A percentile compares a stretch with the other conserved stretches of the same genome.
These are phyloP conservation scores for Termitomyces sp. DNA, from an alignment of 768 basidiomycete species.

Conservation along the genomic window DNA sequence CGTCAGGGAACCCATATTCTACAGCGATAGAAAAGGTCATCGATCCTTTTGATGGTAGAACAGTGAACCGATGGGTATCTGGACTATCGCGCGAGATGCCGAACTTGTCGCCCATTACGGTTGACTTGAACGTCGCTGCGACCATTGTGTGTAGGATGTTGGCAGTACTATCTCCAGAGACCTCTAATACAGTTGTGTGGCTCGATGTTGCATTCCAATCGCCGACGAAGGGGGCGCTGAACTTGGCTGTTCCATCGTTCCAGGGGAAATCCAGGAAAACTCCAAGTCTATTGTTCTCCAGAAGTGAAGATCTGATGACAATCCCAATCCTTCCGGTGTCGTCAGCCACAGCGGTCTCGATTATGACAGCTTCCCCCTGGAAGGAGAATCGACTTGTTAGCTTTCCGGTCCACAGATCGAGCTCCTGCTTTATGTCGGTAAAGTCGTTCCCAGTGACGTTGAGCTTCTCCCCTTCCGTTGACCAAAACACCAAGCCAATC, in stretches of 20 bases:
- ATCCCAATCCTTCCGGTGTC: conserved; percentile 37
- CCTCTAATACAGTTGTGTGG: conserved; percentile 40
- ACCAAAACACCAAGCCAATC: conserved; percentile 42
- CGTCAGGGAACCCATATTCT: conserved; percentile 17
- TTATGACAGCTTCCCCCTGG: conserved; percentile 28
- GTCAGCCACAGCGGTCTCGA: conserved; percentile 38
- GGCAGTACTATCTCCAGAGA: conserved; percentile 22
- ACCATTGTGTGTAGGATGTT: conserved; percentile 40
- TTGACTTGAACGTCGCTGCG: conserved; percentile 37
- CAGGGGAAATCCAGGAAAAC: conserved; percentile 58
- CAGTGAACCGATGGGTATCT: conserved; percentile 41
- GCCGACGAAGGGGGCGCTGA: conserved; percentile 57
- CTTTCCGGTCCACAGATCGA: conserved; percentile 56
- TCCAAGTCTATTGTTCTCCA: conserved; percentile 35
- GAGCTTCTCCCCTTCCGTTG: conserved; percentile 18
- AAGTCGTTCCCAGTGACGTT: conserved; percentile 37
- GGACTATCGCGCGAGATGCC: conserved; percentile 39
- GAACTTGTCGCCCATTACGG: conserved; percentile 36
- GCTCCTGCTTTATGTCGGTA: conserved; percentile 29
- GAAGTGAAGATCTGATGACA: conserved; percentile 33
- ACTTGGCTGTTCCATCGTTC: conserved; percentile 55
- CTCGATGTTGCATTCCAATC: conserved; percentile 41
- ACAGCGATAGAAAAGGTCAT: conserved; percentile 33
- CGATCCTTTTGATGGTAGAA: conserved; percentile 27
- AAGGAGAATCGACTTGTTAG: conserved; percentile 43